Base-by-base conservation (phyloP, 148 eudicot genomes). In the Amaranthus palmeri region DNA sequence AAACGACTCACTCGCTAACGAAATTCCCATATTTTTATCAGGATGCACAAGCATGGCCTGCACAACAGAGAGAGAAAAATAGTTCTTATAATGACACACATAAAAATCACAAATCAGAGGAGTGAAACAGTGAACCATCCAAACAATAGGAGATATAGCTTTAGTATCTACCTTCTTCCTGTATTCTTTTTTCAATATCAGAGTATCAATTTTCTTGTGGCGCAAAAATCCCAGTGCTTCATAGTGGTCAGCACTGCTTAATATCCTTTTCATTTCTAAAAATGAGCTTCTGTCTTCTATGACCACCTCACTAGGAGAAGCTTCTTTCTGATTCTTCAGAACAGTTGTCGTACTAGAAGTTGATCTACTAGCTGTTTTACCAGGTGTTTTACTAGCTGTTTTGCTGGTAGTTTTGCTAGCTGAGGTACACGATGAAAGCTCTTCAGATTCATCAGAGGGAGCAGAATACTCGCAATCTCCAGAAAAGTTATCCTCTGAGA, bases 11-110 rank as follows among this genome's bases (percentile, higher is more conserved):
- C 99, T 90, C 47, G 99, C 96, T 71, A 82, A 80, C 48, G 96
- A 86, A 82, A 88, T 87, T 80, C 99, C 99, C 99, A 96, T 88
- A 79, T 96, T 92, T 84, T 96, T 96, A 83, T 96, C 99, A 48
- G 99, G 99, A 78, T 96, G 99, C 79, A 96, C 97, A 70, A 96
- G 99, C 96, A 90, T 96, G 65, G 99, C 99, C 99, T 92, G 73
- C n/a, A 36, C 64, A 73, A 11, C 7, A 17, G 13, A 59, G 70
- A 66, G 65, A 54, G 43, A 42, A 17, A 17, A n/a, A n/a, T n/a
- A n/a, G n/a, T n/a, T n/a, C 7, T 42, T 60, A 4, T 61, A 58
- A 18, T 18, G 6, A 61, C 52, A 18, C 47, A 56, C 4, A 40
- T 50, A 44, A 43, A 40, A 11, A 52, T 10, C 50, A 9, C 12